These are phyloP conservation scores for Talaromyces albobiverticillius DNA, from an alignment of 2,329 filamentous ascomycete species.

Conservation along the genomic window DNA sequence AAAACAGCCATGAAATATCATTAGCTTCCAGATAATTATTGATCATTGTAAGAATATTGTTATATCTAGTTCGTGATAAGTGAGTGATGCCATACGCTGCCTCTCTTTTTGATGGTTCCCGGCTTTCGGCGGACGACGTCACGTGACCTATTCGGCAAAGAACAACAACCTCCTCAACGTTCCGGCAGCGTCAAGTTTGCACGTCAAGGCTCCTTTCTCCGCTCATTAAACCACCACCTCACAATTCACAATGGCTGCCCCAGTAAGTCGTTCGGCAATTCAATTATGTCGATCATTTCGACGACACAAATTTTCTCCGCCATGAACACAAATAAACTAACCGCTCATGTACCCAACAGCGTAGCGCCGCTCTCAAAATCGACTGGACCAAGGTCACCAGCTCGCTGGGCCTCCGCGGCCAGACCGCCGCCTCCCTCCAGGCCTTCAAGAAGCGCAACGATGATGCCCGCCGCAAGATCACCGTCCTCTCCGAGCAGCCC, in stretches of 20 bases:
- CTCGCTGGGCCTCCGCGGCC: slow-evolving; percentile 93
- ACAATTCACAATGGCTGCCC: slow-evolving; percentile 24
- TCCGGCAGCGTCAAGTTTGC: slow-evolving; percentile 16
- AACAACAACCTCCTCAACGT: slow-evolving; percentile 15
- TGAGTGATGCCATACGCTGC: slow-evolving; percentile 1
- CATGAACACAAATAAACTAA: too few species aligned
- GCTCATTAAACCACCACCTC: slow-evolving; percentile 10
- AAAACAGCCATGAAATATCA: background rate
- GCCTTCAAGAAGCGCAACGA: slow-evolving; percentile 99
- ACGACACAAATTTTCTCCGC: background rate
- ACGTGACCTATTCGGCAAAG: slow-evolving; percentile 12
- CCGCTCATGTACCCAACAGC: slow-evolving; percentile 51
- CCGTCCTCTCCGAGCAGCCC: slow-evolving; percentile 76
- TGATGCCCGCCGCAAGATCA: slow-evolving; percentile 91
- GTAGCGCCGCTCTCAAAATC: slow-evolving; percentile 97
- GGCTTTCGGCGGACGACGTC: slow-evolving; percentile 10
- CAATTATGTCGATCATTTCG: background rate
- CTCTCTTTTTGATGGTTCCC: background rate
- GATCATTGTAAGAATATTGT: background rate
- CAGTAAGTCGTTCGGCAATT: slow-evolving; percentile 26
- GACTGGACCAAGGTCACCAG: slow-evolving; percentile 95
- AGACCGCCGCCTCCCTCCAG: slow-evolving; percentile 86
- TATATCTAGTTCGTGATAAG: too few species aligned
- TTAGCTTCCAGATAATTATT: background rate
- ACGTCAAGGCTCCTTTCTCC: slow-evolving; percentile 17